Evolutionary conservation across 2,329 filamentous ascomycete species (phyloP), one percentile per base, ranked within the genome.

Genomic region (Orbilia ellipsospora): DNA sequence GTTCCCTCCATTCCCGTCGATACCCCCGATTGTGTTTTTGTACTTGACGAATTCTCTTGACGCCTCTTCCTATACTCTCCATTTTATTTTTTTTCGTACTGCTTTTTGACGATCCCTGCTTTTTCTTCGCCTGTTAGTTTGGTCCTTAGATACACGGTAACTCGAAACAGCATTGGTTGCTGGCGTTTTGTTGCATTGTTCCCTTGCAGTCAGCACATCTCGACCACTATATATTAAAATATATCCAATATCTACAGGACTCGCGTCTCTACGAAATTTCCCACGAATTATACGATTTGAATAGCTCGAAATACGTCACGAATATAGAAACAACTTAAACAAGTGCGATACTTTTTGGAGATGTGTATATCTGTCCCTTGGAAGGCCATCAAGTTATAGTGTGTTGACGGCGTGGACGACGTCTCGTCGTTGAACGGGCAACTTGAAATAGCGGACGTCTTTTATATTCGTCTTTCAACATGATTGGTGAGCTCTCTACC

Each of bases 101-200:
- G 13, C 15, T 45, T 36, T 23, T n/a, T 42, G 36, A n/a, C 44
- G 44, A n/a, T 48, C 16, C 44, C 13, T 12, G 16, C 15, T 62
- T 62, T 18, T 60, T 44, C 5, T 51, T 59, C 31, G 23, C 16
- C 44, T 23, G n/a, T 23, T 62, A 36, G 45, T 63, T 36, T 56
- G 12, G 45, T 56, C 59, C 50, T 48, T 68, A 72, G 67, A 72
- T 28, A 51, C 31, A 10, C 31, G 31, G 31, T 36, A 36, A 56
- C n/a, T 23, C 40, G 13, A 36, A 54, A 13, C 57, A 16, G 60
- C 59, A 72, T 72, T 65, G 44, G 18, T 18, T 48, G 52, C 52
- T 48, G 67, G 67, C 67, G 60, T 72, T 23, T 72, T 23, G 44
- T 65, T 60, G 54, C 60, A 63, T 63, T 55, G 50, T 60, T 69